phyloP scores from a whole-genome alignment of 2,329 filamentous ascomycete genomes.

The Tolypocladium pustulatum region DNA sequence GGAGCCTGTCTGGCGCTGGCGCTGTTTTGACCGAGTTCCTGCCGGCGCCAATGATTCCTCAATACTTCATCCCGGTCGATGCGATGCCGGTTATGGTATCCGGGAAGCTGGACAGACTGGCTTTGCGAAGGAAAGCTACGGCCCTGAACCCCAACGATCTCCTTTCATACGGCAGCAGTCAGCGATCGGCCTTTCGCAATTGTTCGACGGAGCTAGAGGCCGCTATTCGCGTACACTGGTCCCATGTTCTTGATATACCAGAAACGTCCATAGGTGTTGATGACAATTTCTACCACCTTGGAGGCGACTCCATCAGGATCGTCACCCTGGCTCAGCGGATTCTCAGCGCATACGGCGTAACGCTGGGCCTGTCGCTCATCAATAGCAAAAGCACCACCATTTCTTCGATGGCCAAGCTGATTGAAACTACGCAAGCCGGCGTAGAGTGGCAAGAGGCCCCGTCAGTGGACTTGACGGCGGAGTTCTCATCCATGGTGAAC shows the following conservation, averaged over 20 bases:
- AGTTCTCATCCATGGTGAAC: neutral
- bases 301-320: slow-evolving; percentile 7
- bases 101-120: slow-evolving; percentile 3
- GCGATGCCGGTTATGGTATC: slow-evolving; percentile 20
- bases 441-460: neutral
- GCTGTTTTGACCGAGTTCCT: neutral
- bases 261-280: slow-evolving; percentile 5
- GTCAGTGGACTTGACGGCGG: neutral
- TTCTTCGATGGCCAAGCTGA: neutral
- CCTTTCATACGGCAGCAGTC: neutral
- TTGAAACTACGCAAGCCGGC: neutral
- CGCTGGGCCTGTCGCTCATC: neutral
- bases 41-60: slow-evolving; percentile 16
- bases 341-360: neutral
- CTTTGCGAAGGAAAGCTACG: neutral
- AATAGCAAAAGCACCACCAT: neutral
- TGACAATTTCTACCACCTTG: slow-evolving; percentile 8
- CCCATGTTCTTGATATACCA: slow-evolving; percentile 4
- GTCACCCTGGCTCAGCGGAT: neutral
- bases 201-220: slow-evolving; percentile 7
- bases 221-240: slow-evolving; percentile 8
- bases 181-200: neutral
- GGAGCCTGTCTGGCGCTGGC: neutral
- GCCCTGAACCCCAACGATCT: neutral
- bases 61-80: slow-evolving; percentile 25